A percentile compares a stretch with the other conserved stretches of the same genome.
Conservation (phyloP, 208 protist genomes). For the Leptomonas seymouri region DNA sequence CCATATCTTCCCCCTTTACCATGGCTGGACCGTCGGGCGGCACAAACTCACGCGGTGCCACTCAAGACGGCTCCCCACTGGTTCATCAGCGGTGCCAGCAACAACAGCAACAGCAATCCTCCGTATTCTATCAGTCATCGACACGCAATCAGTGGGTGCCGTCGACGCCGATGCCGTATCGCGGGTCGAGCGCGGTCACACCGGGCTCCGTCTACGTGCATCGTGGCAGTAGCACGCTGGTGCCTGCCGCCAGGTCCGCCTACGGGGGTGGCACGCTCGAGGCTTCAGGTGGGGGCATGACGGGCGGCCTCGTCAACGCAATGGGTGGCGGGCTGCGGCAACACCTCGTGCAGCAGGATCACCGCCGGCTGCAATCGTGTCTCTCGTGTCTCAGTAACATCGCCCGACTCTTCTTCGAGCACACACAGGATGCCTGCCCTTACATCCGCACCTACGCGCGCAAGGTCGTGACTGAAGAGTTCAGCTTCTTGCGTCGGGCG, state of each 20-base stretch:
- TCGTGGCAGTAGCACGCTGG: slow-evolving; percentile 25
- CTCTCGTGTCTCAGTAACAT: slow-evolving; percentile 60
- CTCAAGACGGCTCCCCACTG: neutral
- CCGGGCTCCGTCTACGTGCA: slow-evolving; percentile 33
- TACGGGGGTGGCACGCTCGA: slow-evolving; percentile 12
- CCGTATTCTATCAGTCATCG: slow-evolving; percentile 1
- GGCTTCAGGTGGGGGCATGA: neutral
- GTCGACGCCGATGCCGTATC: slow-evolving; percentile 25
- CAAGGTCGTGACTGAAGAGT: slow-evolving; percentile 64
- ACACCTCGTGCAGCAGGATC: slow-evolving; percentile 25
- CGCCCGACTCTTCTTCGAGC: slow-evolving; percentile 53
- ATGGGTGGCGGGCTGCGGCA: slow-evolving; percentile 26
- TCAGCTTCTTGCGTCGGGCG: slow-evolving; percentile 54
- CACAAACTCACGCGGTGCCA: neutral
- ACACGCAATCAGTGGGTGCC: slow-evolving; percentile 7
- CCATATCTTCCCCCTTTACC: slow-evolving; percentile 14
- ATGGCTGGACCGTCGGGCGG: neutral
- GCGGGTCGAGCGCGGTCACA: slow-evolving; percentile 13
- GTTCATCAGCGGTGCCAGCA: slow-evolving; percentile 2
- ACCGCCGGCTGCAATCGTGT: slow-evolving; percentile 30
- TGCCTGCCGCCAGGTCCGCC: slow-evolving; percentile 22
- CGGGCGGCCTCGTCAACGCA: neutral
- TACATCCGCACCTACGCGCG: slow-evolving; percentile 60
- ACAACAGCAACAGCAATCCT: slow-evolving; percentile 3
- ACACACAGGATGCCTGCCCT: slow-evolving; percentile 69